Base-by-base conservation (phyloP, 2,329 filamentous ascomycete genomes). In the Xylariaceae sp. region DNA sequence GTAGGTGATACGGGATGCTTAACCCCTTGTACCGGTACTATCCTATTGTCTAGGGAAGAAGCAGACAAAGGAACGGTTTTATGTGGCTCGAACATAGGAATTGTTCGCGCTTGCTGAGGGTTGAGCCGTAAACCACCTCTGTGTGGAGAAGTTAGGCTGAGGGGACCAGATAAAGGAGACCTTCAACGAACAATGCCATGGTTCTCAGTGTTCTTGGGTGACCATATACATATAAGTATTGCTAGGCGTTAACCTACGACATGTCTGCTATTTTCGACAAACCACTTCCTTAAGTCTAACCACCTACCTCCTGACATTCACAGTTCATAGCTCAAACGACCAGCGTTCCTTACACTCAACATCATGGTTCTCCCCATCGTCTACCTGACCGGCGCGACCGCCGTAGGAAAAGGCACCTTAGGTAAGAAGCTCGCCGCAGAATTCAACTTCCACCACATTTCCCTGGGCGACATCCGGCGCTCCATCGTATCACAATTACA, bases 391-490 rank as follows among this genome's bases (percentile, higher is more conserved):
- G 66, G 64, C 23, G 39, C 56, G 2, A 44, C 57, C 5, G 53
- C 55, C 4, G 56, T 49, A 11, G 63, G 64, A 1, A 67, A 65
- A 50, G 30, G 37, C 4, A 62, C 58, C 1, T 37, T 67, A 0
- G 62, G 61, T 1, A 18, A 34, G 7, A 56, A 4, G 15, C 60
- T 66, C 1, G 62, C 63, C 2, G 10, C 17, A 0, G 9, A 60
- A 1, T 67, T 61, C 37, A 15, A 48, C 2, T 55, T 67, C 3
- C 60, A 62, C 18, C 49, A 65, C 42, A 3, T 66, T 3, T 61
- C 53, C 2, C 17, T 67, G 13, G 51, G 47, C 3, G 62, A 62
- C n/a, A 4, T 57, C 0, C 55, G 56, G 11, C 59, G 55, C 1
- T 4, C 3, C 18, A 53, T 37, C 15, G 13, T 30, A 10, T 23